A percentile compares a stretch with the other conserved stretches of the same genome.
These are phyloP conservation scores for Teratosphaeria viscida DNA, from an alignment of 2,329 filamentous ascomycete genomes.

Conservation along the genomic window DNA sequence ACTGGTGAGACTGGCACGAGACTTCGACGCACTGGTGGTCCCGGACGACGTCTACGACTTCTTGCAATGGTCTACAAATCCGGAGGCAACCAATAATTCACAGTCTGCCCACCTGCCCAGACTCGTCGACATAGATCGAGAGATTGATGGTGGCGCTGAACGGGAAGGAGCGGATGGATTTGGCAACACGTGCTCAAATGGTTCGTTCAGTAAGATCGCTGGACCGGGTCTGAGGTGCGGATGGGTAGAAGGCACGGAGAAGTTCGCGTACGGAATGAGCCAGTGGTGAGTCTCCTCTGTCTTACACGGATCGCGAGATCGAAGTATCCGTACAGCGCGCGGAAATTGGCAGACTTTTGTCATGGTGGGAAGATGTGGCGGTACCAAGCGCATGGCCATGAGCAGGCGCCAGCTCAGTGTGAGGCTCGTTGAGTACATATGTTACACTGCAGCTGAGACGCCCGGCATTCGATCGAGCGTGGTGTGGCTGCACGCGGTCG, in stretches of 20 bases:
- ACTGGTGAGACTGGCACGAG: constrained; percentile 66
- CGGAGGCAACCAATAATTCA: background rate
- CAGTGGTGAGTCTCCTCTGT: constrained; percentile 40
- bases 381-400: background rate
- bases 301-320: background rate
- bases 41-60: constrained; percentile 93
- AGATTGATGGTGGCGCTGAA: constrained; percentile 48
- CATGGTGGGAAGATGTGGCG: background rate
- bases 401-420: background rate
- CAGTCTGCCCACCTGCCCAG: constrained; percentile 50
- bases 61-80: constrained; percentile 58
- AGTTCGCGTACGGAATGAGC: constrained; percentile 48
- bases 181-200: constrained; percentile 76
- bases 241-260: constrained; percentile 69
- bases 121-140: constrained; percentile 66
- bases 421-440: background rate
- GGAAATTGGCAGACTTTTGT: background rate
- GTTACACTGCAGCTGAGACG: background rate
- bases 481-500: background rate
- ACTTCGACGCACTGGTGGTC: constrained; percentile 71
- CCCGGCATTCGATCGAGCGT: background rate
- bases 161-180: constrained; percentile 47
- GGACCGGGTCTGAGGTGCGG: constrained; percentile 74
- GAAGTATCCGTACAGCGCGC: background rate
- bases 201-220: constrained; percentile 79